Conservation (phyloP, 2,329 filamentous ascomycete species). For the Lojkania enalia region DNA sequence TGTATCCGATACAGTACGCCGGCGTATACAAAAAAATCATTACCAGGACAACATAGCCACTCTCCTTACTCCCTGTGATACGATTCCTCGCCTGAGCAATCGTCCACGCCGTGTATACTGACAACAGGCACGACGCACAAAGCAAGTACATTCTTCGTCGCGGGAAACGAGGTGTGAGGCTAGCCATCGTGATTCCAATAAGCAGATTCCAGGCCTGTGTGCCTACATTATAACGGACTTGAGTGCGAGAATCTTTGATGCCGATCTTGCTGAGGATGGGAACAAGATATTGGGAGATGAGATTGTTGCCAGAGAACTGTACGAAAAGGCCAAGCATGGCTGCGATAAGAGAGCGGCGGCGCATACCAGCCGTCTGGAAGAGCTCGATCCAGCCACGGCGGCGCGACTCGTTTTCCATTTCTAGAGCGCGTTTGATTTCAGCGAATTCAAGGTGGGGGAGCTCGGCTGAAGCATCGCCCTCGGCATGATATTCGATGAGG, state of each 20-base stretch:
- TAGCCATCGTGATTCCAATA: conserved; percentile 59
- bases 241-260: conserved; percentile 51
- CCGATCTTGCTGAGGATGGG: conserved; percentile 64
- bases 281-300: conserved; percentile 63
- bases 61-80: conserved; percentile 34
- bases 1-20: conserved; percentile 61
- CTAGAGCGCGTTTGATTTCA: conserved; percentile 67
- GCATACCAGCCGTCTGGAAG: conserved; percentile 64
- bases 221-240: conserved; percentile 54
- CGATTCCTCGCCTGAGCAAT: conserved; percentile 56
- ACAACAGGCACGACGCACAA: conserved; percentile 40
- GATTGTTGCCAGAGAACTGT: conserved; percentile 67
- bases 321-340: conserved; percentile 67
- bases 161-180: conserved; percentile 59
- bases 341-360: conserved; percentile 64
- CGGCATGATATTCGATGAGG: conserved; percentile 66
- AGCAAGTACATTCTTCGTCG: conserved; percentile 60
- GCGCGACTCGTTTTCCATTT: conserved; percentile 58
- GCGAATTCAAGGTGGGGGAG: conserved; percentile 68
- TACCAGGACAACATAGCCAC: conserved; percentile 51
- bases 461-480: conserved; percentile 56
- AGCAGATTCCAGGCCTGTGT: conserved; percentile 64
- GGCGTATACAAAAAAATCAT: conserved; percentile 58
- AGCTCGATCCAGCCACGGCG: conserved; percentile 63
- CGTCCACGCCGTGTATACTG: conserved; percentile 44